These are phyloP conservation scores for Xylaria bambusicola DNA, from an alignment of 495 filamentous ascomycete species.

Conservation along the genomic window DNA sequence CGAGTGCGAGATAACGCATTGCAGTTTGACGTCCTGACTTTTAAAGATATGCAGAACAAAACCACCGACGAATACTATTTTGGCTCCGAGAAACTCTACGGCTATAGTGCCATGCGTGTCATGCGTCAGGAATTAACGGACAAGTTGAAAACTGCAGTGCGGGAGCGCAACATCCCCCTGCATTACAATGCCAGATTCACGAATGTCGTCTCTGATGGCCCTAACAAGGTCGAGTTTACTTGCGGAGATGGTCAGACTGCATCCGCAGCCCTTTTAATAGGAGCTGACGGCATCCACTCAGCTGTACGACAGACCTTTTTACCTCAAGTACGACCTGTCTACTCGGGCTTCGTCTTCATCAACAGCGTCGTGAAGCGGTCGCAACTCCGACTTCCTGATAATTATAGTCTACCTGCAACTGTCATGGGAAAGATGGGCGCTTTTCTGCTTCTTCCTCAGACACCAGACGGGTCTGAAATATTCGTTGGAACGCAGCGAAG, in stretches of 20 bases:
- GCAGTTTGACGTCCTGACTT: conserved; percentile 45
- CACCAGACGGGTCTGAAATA: conserved; percentile 45
- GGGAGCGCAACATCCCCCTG: conserved; percentile 41
- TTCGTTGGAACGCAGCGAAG: conserved; percentile 45
- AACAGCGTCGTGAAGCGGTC: conserved; percentile 30
- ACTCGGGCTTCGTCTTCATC: conserved; percentile 26
- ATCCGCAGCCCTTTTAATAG: conserved; percentile 37
- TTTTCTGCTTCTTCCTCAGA: conserved; percentile 52
- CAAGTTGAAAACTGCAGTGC: conserved; percentile 34
- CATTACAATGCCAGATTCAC: conserved; percentile 46
- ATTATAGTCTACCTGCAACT: conserved; percentile 44
- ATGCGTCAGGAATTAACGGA: conserved; percentile 50
- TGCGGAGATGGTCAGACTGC: conserved; percentile 42
- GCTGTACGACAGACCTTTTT: conserved; percentile 36
- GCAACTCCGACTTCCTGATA: conserved; percentile 23
- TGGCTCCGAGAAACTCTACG: conserved; percentile 43
- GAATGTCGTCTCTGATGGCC: conserved; percentile 37
- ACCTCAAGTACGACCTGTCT: conserved; percentile 16
- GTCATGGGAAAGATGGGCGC: conserved; percentile 45
- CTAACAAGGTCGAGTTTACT: conserved; percentile 38
- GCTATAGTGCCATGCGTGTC: conserved; percentile 49
- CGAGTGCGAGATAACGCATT: conserved; percentile 30
- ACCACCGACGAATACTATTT: conserved; percentile 48
- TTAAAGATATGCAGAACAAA: conserved; percentile 39
- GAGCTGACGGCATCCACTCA: conserved; percentile 55